Conservation (phyloP, 75 land plant species). For the Sequoia sempervirens region DNA sequence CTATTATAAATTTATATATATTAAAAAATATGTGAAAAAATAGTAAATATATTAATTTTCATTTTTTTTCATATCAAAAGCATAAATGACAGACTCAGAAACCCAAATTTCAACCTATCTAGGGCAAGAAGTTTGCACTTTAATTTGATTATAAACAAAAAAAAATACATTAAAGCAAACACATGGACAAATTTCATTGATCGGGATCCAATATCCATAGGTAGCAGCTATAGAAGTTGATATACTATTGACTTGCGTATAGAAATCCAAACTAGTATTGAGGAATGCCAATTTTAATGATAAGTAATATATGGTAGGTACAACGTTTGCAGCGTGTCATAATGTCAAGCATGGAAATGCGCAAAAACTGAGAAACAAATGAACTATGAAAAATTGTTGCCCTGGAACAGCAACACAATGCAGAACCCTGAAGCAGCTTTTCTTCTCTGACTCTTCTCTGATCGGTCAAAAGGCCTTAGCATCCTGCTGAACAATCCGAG, state of each 20-base stretch:
- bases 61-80: neutral
- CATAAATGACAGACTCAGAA: neutral
- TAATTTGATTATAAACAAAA: neutral
- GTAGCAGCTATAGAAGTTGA: neutral
- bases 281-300: neutral
- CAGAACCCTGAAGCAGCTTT: neutral
- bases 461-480: neutral
- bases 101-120: neutral
- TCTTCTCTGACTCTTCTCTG: neutral
- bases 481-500: neutral
- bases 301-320: neutral
- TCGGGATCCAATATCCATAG: neutral
- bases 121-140: neutral
- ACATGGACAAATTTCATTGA: neutral
- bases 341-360: neutral
- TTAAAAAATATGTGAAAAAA: neutral
- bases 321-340: neutral
- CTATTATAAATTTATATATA: neutral
- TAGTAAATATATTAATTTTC: neutral
- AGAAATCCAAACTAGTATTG: neutral
- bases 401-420: neutral
- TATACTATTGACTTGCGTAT: neutral
- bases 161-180: neutral
- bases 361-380: neutral
- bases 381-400: neutral